Evolutionary conservation across 257 asterid genomes (phyloP), one percentile per base, ranked within the genome.

Genomic region (Cinchona pubescens): DNA sequence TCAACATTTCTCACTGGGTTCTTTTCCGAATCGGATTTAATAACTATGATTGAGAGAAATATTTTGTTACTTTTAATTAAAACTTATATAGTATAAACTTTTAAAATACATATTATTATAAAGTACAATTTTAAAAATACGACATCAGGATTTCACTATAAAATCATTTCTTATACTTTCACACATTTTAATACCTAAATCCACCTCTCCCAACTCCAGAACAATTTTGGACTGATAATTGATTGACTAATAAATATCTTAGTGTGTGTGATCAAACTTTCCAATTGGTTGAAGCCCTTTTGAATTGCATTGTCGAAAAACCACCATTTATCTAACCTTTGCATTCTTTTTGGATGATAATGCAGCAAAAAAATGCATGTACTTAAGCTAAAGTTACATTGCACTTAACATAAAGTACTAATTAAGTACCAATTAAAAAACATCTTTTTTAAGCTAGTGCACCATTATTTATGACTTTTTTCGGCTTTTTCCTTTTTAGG

Each of bases 281-380:
- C 59, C 14, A 45, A 80, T 76, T 72, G 85, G 84, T 81, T 82
- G 81, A 59, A 78, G 75, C 77, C 78, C 78, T 71, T 42, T 76
- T 58, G 40, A 27, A 11, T 51, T 29, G 66, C 74, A 53, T 51
- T 34, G 71, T 69, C 72, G 43, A 69, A 73, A 73, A 69, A 69
- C 64, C 74, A 82, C 85, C 77, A 74, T 4, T 70, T 77, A 56
- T 35, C 69, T 38, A 51, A 55, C 73, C 67, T 72, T 82, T 82
- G 79, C 74, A 66, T 87, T 80, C 65, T 77, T 80, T 73, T 80
- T 83, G 82, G 85, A 82, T 77, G 67, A 81, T 71, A 82, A 69
- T 72, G 66, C 85, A 79, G 65, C 78, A 78, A 71, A 77, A 74
- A 76, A 65, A 68, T 13, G 66, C 67, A n/a, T 35, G 58, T 38